Evolutionary conservation across 192 early-diverging fungal genomes (phyloP).

Genomic region (Entomortierella lignicola): DNA sequence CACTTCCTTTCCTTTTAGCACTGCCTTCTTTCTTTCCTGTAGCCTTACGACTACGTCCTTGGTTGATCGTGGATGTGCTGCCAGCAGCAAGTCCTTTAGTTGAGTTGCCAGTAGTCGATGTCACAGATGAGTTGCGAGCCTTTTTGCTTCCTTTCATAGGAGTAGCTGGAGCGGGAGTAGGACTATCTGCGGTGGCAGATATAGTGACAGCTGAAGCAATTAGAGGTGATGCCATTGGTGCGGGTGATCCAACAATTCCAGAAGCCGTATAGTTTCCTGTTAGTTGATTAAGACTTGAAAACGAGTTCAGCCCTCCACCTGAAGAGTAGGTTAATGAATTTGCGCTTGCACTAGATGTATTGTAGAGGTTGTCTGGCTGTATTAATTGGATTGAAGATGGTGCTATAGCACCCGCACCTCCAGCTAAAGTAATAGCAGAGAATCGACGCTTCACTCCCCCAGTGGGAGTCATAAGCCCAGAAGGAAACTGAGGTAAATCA

Average conservation of each 20-base stretch:
- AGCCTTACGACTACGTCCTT: constrained; percentile 9
- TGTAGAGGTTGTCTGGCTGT: no score
- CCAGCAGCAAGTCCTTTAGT: background rate
- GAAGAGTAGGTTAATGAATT: no score
- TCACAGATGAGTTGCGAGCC: constrained; percentile 7
- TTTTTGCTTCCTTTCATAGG: background rate
- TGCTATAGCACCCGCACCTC: background rate
- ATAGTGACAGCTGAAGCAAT: background rate
- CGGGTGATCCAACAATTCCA: background rate
- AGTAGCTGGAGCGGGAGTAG: background rate
- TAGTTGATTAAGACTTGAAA: background rate
- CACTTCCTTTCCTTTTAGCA: constrained; percentile 10
- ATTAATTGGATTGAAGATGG: no score
- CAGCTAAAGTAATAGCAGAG: constrained; percentile 5
- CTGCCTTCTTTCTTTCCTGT: constrained; percentile 10
- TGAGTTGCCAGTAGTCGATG: background rate
- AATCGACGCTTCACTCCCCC: constrained; percentile 15
- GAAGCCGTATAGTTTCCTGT: background rate
- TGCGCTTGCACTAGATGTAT: no score
- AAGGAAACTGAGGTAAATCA: background rate
- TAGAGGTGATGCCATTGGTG: background rate
- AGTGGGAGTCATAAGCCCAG: background rate
- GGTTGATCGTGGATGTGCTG: background rate
- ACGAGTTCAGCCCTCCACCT: no score
- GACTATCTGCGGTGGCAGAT: background rate